Conservation (phyloP, 2,329 filamentous ascomycete genomes). For the Mariannaea elegans region DNA sequence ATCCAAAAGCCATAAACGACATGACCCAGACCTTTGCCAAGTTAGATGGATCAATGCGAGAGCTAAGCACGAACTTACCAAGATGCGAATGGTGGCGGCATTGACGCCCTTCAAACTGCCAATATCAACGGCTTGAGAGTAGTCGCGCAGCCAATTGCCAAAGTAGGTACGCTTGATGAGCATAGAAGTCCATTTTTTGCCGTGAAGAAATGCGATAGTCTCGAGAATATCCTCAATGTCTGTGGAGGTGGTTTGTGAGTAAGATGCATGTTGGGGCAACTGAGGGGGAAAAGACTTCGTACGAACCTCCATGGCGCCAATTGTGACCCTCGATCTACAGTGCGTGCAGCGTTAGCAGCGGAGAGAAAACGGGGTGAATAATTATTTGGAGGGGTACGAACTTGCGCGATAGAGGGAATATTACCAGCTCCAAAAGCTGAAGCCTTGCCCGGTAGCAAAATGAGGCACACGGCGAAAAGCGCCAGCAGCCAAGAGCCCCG, state of each 20-base stretch:
- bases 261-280: neutral
- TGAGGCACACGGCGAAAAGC: conserved; percentile 57
- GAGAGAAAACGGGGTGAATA: neutral
- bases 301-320: conserved; percentile 72
- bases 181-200: conserved; percentile 86
- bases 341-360: conserved; percentile 30
- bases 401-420: conserved; percentile 70
- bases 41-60: neutral
- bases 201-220: conserved; percentile 77
- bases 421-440: conserved; percentile 75
- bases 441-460: conserved; percentile 65
- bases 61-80: conserved; percentile 54
- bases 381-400: conserved; percentile 27
- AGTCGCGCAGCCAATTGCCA: conserved; percentile 88
- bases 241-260: conserved; percentile 37
- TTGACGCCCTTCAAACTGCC: conserved; percentile 82
- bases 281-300: conserved; percentile 16
- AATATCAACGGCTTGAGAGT: conserved; percentile 84
- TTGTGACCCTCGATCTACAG: conserved; percentile 72
- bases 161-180: conserved; percentile 83
- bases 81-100: conserved; percentile 78
- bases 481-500: conserved; percentile 63
- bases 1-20: conserved; percentile 83
- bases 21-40: conserved; percentile 73
- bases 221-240: conserved; percentile 87